phyloP scores from a whole-genome alignment of 2,329 filamentous ascomycete species.

The Didymella keratinophila region DNA sequence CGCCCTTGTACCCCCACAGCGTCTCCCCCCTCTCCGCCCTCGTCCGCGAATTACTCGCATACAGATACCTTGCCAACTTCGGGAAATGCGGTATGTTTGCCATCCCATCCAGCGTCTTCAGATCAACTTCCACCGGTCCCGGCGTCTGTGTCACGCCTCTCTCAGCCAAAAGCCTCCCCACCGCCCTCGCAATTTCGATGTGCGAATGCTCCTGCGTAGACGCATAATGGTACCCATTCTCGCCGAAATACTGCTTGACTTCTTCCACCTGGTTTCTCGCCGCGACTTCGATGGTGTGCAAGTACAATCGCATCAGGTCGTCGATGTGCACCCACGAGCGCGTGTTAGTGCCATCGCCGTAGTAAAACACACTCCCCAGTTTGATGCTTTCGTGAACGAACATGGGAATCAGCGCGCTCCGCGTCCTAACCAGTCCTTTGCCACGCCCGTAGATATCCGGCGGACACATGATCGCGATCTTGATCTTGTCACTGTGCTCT shows the following conservation, averaged over 20 bases:
- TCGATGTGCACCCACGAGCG: slow-evolving; percentile 52
- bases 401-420: background rate
- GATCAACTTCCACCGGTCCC: slow-evolving; percentile 33
- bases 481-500: background rate
- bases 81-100: slow-evolving; percentile 27
- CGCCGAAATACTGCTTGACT: slow-evolving; percentile 58
- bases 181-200: slow-evolving; percentile 33
- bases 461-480: background rate
- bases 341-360: background rate
- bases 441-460: background rate
- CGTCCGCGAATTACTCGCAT: slow-evolving; percentile 63
- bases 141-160: slow-evolving; percentile 32
- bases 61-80: slow-evolving; percentile 45
- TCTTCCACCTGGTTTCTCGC: slow-evolving; percentile 53
- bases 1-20: slow-evolving; percentile 64
- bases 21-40: slow-evolving; percentile 62
- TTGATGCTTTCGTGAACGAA: background rate
- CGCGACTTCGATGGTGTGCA: slow-evolving; percentile 64
- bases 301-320: slow-evolving; percentile 62
- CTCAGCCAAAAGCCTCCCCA: slow-evolving; percentile 37
- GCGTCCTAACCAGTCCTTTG: background rate
- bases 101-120: slow-evolving; percentile 41
- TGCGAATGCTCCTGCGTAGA: slow-evolving; percentile 43
- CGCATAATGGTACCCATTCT: slow-evolving; percentile 58
- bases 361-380: background rate